phyloP scores from a whole-genome alignment of 2,329 filamentous ascomycete genomes.

The Trichoderma atroviride region DNA sequence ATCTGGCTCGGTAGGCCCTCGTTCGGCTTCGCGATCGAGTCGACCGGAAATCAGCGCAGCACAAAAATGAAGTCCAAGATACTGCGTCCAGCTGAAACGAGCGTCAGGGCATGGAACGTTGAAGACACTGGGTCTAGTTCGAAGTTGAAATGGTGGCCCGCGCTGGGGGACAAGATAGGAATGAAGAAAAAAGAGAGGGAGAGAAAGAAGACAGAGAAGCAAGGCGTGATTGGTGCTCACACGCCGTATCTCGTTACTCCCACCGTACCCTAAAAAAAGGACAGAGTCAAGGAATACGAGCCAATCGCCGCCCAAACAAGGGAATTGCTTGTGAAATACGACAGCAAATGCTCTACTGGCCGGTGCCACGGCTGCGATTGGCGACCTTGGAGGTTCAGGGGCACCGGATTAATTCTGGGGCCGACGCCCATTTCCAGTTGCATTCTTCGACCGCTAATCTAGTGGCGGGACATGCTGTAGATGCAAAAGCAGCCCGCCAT shows the following conservation, averaged over 20 bases:
- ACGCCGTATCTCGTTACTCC: constrained; percentile 11
- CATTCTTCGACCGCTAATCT: not conserved
- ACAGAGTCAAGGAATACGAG: constrained; percentile 19
- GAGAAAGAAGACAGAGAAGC: not conserved
- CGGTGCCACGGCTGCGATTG: not conserved
- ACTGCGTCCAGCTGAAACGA: constrained; percentile 22
- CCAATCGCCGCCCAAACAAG: constrained; percentile 19
- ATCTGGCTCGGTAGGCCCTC: not conserved
- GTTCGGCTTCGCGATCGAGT: constrained; percentile 21
- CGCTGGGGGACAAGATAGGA: not conserved
- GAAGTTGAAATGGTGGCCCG: not conserved
- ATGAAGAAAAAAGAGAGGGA: not conserved
- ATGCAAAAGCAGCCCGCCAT: not conserved
- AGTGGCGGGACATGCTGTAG: not conserved
- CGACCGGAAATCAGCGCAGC: constrained; percentile 18
- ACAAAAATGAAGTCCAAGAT: constrained; percentile 1
- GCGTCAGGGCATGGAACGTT: constrained; percentile 24
- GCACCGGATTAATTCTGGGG: not conserved
- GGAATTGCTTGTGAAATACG: constrained; percentile 17
- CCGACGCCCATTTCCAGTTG: not conserved
- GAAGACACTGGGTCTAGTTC: not conserved
- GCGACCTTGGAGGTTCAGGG: not conserved
- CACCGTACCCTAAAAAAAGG: constrained; percentile 5
- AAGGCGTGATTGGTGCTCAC: constrained; percentile 1
- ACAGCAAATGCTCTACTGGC: not conserved